Evolutionary conservation across 2,329 filamentous ascomycete genomes (phyloP), one percentile per base, ranked within the genome.

Genomic region (Penicillium sp.): DNA sequence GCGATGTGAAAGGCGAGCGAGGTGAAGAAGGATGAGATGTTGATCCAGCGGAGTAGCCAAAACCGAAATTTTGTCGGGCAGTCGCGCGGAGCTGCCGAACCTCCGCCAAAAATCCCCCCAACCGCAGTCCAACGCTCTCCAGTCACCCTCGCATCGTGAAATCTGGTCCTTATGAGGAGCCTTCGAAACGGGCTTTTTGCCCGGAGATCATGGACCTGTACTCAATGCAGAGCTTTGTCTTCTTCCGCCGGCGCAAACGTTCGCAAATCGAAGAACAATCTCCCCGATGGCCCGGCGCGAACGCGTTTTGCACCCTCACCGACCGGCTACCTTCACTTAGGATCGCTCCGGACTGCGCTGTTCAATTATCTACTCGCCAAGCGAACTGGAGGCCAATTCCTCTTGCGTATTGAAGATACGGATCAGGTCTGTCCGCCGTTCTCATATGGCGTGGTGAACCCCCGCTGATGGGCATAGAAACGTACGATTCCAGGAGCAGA

Each of bases 241-340:
- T 69, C 73, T 45, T 67, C 69, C 38, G 55, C 54, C 6, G 60
- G 66, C 48, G 61, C 73, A 62, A 68, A 68, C 48, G 60, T 65
- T 61, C 67, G 69, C 63, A 76, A 74, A 66, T 64, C 68, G 59
- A 76, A 71, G 59, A 75, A 67, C 58, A 71, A 73, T 65, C 74
- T 78, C 51, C 79, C 87, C 30, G 78, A 80, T 30, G 77, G 73
- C 6, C 89, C 90, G 49, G 87, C 87, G 61, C 83, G 92, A 75
- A 92, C 95, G 19, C 89, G 95, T 51, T 99, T 99, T 77, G 95
- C 96, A 1, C 95, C 95, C 0, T 98, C 95, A 1, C 95, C 95
- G 0, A 99, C 95, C 0, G 95, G 95, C 1, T 93, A 94, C 70
- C 83, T 99, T 26, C 95, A 99, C 77, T 82, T 99, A 13, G 95